These are phyloP conservation scores for Mucor circinelloides DNA, from an alignment of 371 early-diverging fungal species.

Conservation along the genomic window DNA sequence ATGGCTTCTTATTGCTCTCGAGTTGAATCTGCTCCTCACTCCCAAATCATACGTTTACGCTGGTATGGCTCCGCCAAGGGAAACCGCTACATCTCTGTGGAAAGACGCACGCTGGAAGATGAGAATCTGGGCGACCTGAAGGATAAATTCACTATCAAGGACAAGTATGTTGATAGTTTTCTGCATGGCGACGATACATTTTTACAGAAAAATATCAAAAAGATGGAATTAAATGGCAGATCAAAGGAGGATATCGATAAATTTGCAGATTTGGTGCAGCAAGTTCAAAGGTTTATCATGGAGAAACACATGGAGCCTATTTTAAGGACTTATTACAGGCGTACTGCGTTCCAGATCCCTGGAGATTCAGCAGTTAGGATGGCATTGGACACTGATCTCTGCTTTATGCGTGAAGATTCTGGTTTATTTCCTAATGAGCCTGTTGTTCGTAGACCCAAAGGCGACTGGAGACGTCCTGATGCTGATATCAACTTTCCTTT, in stretches of 20 bases:
- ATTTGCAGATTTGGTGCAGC: constrained; percentile 72
- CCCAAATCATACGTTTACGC: constrained; percentile 90
- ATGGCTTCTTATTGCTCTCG: constrained; percentile 93
- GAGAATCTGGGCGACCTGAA: constrained; percentile 98
- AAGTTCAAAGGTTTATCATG: constrained; percentile 83
- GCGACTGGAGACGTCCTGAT: constrained; percentile 93
- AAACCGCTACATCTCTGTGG: constrained; percentile 82
- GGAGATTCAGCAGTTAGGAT: constrained; percentile 97
- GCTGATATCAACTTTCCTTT: constrained; percentile 91
- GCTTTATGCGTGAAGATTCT: constrained; percentile 97
- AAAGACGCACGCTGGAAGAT: constrained; percentile 96
- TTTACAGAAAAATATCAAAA: constrained; percentile 73
- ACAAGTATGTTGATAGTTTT: constrained; percentile 90
- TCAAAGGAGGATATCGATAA: constrained; percentile 81
- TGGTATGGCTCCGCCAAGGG: constrained; percentile 85
- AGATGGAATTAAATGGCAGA: constrained; percentile 76
- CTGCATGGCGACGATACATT: constrained; percentile 77
- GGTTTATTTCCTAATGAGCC: constrained; percentile 58
- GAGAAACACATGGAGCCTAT: constrained; percentile 78
- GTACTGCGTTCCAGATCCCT: constrained; percentile 99
- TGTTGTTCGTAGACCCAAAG: constrained; percentile 59
- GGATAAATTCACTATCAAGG: constrained; percentile 94
- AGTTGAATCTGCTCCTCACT: constrained; percentile 88
- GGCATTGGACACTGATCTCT: constrained; percentile 96
- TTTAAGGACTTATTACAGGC: constrained; percentile 94